These are phyloP conservation scores for Raffaelea albimanens DNA, from an alignment of 2,329 filamentous ascomycete species.

Conservation along the genomic window DNA sequence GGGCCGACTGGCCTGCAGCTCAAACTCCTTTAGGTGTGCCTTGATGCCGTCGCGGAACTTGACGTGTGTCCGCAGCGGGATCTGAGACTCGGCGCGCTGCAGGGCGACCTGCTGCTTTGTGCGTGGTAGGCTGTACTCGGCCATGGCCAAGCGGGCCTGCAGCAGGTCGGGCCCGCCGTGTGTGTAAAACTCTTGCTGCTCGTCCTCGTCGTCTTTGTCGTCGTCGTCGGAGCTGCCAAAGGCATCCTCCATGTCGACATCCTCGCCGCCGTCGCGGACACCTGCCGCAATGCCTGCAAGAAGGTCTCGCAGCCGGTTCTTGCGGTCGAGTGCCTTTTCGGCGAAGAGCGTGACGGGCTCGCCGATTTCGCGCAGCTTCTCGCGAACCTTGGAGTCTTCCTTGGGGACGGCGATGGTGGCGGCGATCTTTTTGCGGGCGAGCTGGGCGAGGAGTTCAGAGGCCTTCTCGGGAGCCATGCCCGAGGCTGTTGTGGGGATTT, in stretches of 20 bases:
- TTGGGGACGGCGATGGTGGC: conserved; percentile 85
- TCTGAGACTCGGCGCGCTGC: conserved; percentile 72
- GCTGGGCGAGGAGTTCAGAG: conserved; percentile 76
- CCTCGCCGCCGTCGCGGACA: conserved; percentile 1
- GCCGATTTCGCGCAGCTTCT: conserved; percentile 73
- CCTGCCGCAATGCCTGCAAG: conserved; percentile 29
- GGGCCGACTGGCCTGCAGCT: conserved; percentile 88
- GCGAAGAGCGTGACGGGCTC: conserved; percentile 93
- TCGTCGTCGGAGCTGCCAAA: conserved; percentile 27
- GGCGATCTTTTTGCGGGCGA: conserved; percentile 82
- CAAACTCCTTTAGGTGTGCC: conserved; percentile 70
- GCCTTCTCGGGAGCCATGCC: conserved; percentile 73
- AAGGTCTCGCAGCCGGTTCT: conserved; percentile 77
- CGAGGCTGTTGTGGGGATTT: conserved; percentile 54
- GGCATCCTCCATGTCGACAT: conserved; percentile 36
- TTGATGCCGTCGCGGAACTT: conserved; percentile 87
- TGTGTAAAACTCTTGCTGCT: conserved; percentile 93
- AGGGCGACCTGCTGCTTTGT: conserved; percentile 68
- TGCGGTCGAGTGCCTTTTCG: conserved; percentile 74
- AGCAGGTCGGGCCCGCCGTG: conserved; percentile 67
- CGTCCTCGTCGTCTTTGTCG: conserved; percentile 55
- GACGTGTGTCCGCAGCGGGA: conserved; percentile 81
- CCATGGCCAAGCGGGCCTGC: conserved; percentile 68
- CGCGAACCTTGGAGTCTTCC: conserved; percentile 78
- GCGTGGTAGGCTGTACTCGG: conserved; percentile 72